Conservation (phyloP, 1,284 basidiomycete species). For the Grifola frondosa region DNA sequence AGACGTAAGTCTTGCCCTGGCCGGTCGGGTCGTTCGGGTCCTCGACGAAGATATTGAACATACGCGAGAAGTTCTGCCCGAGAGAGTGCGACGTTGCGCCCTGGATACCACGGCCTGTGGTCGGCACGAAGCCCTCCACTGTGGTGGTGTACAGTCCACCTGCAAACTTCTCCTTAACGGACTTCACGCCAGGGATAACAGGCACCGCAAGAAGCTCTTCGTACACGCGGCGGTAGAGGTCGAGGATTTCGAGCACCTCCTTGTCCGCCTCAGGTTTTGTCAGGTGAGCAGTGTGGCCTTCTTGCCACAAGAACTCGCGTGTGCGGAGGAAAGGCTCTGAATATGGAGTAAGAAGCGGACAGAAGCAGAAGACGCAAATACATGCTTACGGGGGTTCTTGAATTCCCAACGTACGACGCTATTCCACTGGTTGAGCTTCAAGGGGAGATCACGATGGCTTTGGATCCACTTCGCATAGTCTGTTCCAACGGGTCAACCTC, state of each 20-base stretch:
- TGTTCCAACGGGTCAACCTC: slow-evolving; percentile 16
- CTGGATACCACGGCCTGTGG: slow-evolving; percentile 97
- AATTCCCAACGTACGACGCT: slow-evolving; percentile 99
- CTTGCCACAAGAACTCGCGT: slow-evolving; percentile 99
- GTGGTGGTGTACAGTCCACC: slow-evolving; percentile 98
- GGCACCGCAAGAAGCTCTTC: slow-evolving; percentile 97
- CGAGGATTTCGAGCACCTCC: slow-evolving; percentile 93
- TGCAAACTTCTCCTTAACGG: slow-evolving; percentile 99
- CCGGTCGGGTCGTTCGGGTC: slow-evolving; percentile 77
- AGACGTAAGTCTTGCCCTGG: slow-evolving; percentile 79
- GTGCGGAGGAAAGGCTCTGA: slow-evolving; percentile 97
- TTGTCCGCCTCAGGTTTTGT: slow-evolving; percentile 87
- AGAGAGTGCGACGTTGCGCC: slow-evolving; percentile 97
- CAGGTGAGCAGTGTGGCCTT: slow-evolving; percentile 96
- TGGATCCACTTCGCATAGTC: slow-evolving; percentile 99
- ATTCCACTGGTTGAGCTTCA: slow-evolving; percentile 99
- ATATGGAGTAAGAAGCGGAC: slow-evolving; percentile 1
- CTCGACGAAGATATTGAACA: slow-evolving; percentile 99
- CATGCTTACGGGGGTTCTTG: slow-evolving; percentile 86
- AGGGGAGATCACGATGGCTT: slow-evolving; percentile 93
- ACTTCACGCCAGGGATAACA: slow-evolving; percentile 95
- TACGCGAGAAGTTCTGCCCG: slow-evolving; percentile 98
- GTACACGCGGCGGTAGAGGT: slow-evolving; percentile 95
- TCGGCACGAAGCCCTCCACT: slow-evolving; percentile 97
- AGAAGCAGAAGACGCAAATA: not conserved